phyloP scores from a whole-genome alignment of 768 basidiomycete species.

The Naematelia encephala region DNA sequence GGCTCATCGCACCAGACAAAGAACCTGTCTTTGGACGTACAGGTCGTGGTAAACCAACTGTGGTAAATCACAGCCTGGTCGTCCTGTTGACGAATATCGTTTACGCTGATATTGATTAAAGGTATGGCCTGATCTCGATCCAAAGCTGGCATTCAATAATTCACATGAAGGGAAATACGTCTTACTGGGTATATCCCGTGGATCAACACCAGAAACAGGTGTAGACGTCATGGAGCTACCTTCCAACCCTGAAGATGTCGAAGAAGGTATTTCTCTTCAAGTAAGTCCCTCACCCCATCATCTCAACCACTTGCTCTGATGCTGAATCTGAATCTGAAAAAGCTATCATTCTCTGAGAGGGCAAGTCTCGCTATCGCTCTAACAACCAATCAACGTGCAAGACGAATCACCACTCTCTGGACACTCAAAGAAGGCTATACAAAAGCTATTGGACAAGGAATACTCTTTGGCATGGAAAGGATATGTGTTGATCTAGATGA shows the following conservation, averaged over 20 bases:
- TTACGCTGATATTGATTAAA: not conserved
- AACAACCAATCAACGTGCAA: conserved; percentile 11
- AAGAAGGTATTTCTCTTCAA: conserved; percentile 9
- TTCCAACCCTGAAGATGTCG: conserved; percentile 14
- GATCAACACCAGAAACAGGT: conserved; percentile 19
- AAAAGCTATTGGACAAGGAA: conserved; percentile 40
- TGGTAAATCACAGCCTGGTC: conserved; percentile 12
- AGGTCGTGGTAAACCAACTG: conserved; percentile 28
- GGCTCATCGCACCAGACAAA: conserved; percentile 4
- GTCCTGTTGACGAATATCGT: not conserved
- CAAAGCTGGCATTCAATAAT: conserved; percentile 29
- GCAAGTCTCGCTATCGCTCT: conserved; percentile 8
- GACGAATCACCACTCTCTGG: conserved; percentile 27
- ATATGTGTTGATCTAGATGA: conserved; percentile 24
- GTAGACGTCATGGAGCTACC: conserved; percentile 36
- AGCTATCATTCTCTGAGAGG: conserved; percentile 19
- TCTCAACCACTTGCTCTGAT: not conserved
- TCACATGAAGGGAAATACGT: conserved; percentile 37
- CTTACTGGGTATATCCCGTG: conserved; percentile 16
- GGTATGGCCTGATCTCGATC: not conserved
- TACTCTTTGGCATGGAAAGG: conserved; percentile 34
- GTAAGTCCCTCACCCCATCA: not conserved
- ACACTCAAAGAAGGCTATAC: conserved; percentile 38
- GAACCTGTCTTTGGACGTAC: conserved; percentile 23
- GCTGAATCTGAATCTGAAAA: conserved; percentile 4